Conservation (phyloP, 2,329 filamentous ascomycete genomes). For the Pseudonectria buxi region DNA sequence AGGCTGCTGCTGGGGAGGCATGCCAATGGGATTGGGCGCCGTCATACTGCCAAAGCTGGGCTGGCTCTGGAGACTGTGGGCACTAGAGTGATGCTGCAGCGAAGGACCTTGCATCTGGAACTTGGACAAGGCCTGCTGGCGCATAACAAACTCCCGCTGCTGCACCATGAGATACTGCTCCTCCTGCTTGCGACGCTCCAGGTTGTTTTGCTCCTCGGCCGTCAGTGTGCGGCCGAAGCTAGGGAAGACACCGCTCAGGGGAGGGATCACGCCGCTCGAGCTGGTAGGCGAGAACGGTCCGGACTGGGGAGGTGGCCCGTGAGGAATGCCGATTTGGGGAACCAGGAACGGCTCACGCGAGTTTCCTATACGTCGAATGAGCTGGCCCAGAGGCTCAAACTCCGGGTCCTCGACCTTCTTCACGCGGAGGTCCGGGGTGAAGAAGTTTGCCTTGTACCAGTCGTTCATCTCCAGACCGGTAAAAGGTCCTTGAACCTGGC, state of each 20-base stretch:
- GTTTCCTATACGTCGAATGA: slow-evolving; percentile 93
- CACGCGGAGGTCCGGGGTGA: slow-evolving; percentile 87
- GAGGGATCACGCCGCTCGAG: slow-evolving; percentile 66
- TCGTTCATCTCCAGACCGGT: slow-evolving; percentile 98
- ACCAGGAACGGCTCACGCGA: slow-evolving; percentile 96
- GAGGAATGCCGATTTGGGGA: slow-evolving; percentile 90
- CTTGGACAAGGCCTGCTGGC: slow-evolving; percentile 73
- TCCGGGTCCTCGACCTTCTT: slow-evolving; percentile 91
- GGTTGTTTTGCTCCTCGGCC: slow-evolving; percentile 94
- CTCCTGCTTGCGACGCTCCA: slow-evolving; percentile 94
- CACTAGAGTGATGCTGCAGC: slow-evolving; percentile 89
- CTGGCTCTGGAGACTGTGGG: slow-evolving; percentile 93
- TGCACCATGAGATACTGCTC: slow-evolving; percentile 96
- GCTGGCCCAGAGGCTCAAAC: slow-evolving; percentile 89
- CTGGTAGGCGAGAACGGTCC: slow-evolving; percentile 43
- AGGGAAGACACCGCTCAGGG: slow-evolving; percentile 87
- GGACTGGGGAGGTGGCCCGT: slow-evolving; percentile 61
- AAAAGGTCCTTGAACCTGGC: slow-evolving; percentile 87
- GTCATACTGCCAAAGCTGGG: slow-evolving; percentile 93
- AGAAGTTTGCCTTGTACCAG: slow-evolving; percentile 99
- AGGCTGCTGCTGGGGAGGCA: slow-evolving; percentile 39
- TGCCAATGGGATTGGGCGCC: slow-evolving; percentile 73
- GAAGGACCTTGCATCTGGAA: slow-evolving; percentile 52
- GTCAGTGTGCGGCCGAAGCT: slow-evolving; percentile 95
- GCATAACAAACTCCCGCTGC: slow-evolving; percentile 86